Base-by-base conservation (phyloP, 768 basidiomycete species). In the Kwoniella sp. region DNA sequence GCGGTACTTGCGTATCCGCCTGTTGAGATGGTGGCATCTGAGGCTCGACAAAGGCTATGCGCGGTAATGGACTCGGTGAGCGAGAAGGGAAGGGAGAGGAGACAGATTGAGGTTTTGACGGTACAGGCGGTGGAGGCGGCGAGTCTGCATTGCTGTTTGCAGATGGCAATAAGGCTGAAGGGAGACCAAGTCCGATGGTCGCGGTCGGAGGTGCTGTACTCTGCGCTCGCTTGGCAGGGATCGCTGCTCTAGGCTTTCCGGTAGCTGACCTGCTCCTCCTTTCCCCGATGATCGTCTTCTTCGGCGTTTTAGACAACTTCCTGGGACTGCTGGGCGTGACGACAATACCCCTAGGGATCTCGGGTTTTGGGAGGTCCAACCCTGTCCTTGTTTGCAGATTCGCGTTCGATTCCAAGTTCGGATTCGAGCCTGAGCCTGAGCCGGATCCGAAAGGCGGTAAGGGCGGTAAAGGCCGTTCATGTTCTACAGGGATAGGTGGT, bases 251-350 rank as follows among this genome's bases (percentile, higher is more conserved):
- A 13, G 55, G 37, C 22, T 51, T 15, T 25, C 61, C 56, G 13
- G 53, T 53, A 2, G 65, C 59, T n/a, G 65, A 66, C 17, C 65
- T 41, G 45, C 58, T 66, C n/a, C 65, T 28, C 23, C 65, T 29
- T 37, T 66, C 58, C 4, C 34, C 54, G 9, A 37, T 22, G 20
- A 30, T 26, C 7, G 56, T 22, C 17, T 54, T 52, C 25, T 55
- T 61, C n/a, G 65, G 58, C 54, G 59, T 66, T 37, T 60, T 51
- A 26, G 66, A 30, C 31, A 63, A 56, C 34, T 74, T 73, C 22
- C 63, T 56, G 1, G 77, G 77, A 56, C 75, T 77, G 22, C 71
- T 74, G 11, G 78, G 78, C 2, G 75, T 79, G 38, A 79, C 68
- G 54, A 76, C 71, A 50, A 79, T 77, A 25, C 61, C 72, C 8